Evolutionary conservation across 495 filamentous ascomycete genomes (phyloP), one percentile per base, ranked within the genome.

Genomic region (Neurospora pannonica): DNA sequence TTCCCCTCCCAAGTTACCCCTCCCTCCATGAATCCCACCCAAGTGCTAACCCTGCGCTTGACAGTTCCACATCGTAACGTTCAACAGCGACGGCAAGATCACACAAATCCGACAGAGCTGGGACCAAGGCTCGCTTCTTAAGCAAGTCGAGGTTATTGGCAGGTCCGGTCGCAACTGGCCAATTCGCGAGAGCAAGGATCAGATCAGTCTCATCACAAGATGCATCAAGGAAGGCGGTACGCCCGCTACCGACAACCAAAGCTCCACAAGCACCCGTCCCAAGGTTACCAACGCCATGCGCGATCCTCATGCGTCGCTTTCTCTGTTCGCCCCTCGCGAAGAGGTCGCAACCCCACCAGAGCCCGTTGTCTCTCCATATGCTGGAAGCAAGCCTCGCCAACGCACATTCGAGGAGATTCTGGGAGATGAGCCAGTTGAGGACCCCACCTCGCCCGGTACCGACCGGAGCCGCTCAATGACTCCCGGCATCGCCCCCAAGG

Each of bases 51-150:
- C 75, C 73, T 39, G 67, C 72, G 72, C 72, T 70, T 70, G 69
- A 69, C 80, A 98, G 94, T 87, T 94, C 76, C 96, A 99, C 85
- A 90, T 98, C 71, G 96, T 98, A 76, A 88, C 89, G 48, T 98
- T 97, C 84, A 89, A 97, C 79, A 75, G 82, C 48, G 79, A 91
- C 48, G 87, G 90, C 75, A 92, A 93, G 81, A 97, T 99, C 81
- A 83, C 87, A 75, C 92, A 93, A 78, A 91, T 97, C 76, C 92
- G 94, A 72, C 89, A 95, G 74, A 92, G 92, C 81, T 99, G 96
- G 96, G 96, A 99, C 80, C 97, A 98, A 83, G 95, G 90, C 36
- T 93, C 93, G 71, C 88, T 98, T 10, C 87, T 99, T 74, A 98
- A 96, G 83, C 91, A 95, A 80, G 89, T 98, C 71, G 94, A 97